Evolutionary conservation across 1,139 yeast genomes (phyloP).

Genomic region (Tardiomyces blankii): DNA sequence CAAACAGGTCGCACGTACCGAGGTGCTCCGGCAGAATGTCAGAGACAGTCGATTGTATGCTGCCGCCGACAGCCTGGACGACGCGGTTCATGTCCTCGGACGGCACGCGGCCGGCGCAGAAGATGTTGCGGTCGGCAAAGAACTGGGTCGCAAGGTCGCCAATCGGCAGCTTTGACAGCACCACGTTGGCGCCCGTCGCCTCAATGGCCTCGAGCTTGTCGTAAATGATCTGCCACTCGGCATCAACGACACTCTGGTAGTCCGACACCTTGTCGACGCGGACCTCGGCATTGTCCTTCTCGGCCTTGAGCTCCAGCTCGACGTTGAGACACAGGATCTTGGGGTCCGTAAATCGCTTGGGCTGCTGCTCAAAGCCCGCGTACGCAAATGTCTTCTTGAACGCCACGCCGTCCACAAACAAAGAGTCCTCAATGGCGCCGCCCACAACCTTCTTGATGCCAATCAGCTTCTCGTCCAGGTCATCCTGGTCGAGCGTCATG

Average conservation of each 20-base stretch:
- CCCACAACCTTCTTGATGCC: slow-evolving; percentile 95
- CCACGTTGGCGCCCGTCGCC: slow-evolving; percentile 83
- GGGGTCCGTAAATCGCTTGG: slow-evolving; percentile 70
- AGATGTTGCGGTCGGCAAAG: slow-evolving; percentile 91
- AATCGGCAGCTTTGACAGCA: slow-evolving; percentile 86
- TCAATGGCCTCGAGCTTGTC: slow-evolving; percentile 76
- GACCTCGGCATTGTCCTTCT: slow-evolving; percentile 98
- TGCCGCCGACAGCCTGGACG: slow-evolving; percentile 88
- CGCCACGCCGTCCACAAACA: slow-evolving; percentile 88
- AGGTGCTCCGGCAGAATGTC: slow-evolving; percentile 59
- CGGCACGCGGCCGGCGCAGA: slow-evolving; percentile 95
- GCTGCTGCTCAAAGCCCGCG: slow-evolving; percentile 98
- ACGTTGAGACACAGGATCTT: slow-evolving; percentile 79
- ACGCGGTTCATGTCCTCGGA: slow-evolving; percentile 87
- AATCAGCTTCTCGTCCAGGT: slow-evolving; percentile 78
- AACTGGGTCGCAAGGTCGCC: slow-evolving; percentile 98
- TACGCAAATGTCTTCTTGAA: slow-evolving; percentile 94
- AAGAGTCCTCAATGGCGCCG: slow-evolving; percentile 91
- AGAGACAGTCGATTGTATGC: slow-evolving; percentile 81
- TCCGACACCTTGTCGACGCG: slow-evolving; percentile 89
- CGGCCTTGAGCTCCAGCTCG: slow-evolving; percentile 93
- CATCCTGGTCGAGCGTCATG: slow-evolving; percentile 69
- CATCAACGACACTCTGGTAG: slow-evolving; percentile 94
- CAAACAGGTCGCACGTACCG: slow-evolving; percentile 79
- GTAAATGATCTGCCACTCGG: slow-evolving; percentile 93